A percentile compares a stretch with the other conserved stretches of the same genome.
These are phyloP conservation scores for Salix brachista DNA, from an alignment of 345 rosid species.

Conservation along the genomic window DNA sequence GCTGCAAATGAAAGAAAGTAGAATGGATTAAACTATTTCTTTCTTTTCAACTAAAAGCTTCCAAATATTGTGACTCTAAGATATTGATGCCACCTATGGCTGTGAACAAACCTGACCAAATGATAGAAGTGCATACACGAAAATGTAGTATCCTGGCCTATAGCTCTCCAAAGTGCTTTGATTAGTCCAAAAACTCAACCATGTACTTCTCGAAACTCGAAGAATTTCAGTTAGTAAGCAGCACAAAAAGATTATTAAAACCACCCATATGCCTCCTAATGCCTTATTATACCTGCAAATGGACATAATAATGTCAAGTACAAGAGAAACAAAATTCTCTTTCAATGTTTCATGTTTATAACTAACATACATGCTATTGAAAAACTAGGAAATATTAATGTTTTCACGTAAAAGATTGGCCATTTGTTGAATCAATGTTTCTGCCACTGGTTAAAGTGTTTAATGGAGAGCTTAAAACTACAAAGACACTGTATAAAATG, in stretches of 20 bases:
- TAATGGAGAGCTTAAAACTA: neutral
- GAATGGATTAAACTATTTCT: neutral
- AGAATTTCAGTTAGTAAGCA: slow-evolving; percentile 71
- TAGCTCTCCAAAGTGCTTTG: slow-evolving; percentile 50
- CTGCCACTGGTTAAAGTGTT: neutral
- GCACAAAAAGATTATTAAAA: slow-evolving; percentile 61
- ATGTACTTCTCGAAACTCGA: slow-evolving; percentile 87
- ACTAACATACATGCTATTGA: too few relatives aligned
- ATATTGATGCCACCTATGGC: neutral
- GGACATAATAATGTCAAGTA: neutral
- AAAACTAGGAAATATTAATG: neutral
- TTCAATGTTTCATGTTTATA: neutral
- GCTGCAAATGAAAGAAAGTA: neutral
- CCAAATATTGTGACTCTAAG: neutral
- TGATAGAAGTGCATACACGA: slow-evolving; percentile 69
- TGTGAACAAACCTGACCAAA: slow-evolving; percentile 63
- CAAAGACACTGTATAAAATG: neutral
- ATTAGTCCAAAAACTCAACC: slow-evolving; percentile 98
- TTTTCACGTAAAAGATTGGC: neutral
- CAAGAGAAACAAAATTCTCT: neutral
- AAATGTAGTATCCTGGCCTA: slow-evolving; percentile 67
- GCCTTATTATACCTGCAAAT: slow-evolving; percentile 78
- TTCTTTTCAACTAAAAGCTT: neutral
- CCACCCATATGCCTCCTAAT: slow-evolving; percentile 91
- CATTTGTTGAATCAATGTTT: neutral